Conservation (phyloP, 1,284 basidiomycete genomes). For the Blastosporella zonata region DNA sequence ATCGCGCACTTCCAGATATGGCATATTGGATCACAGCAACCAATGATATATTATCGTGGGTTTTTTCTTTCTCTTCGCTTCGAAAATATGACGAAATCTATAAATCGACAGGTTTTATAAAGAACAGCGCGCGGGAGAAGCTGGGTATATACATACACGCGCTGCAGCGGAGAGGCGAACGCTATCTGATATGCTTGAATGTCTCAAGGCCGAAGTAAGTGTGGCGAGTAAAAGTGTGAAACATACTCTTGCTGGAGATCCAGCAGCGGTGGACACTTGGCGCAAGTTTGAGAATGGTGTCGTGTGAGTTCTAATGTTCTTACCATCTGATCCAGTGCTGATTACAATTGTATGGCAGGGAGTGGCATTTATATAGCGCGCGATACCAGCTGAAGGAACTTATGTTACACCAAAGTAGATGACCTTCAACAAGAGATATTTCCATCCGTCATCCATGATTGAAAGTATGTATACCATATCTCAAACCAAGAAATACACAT, state of each 20-base stretch:
- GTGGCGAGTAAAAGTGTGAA: neutral
- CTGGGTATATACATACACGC: slow-evolving; percentile 8
- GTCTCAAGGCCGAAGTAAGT: neutral
- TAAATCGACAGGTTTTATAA: slow-evolving; percentile 9
- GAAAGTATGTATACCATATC: no score
- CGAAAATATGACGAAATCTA: neutral
- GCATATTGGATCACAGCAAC: slow-evolving; percentile 9
- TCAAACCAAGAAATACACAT: no score
- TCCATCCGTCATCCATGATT: no score
- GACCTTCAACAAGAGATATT: neutral
- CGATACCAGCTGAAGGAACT: neutral
- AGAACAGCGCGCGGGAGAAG: slow-evolving; percentile 12
- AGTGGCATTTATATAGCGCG: neutral
- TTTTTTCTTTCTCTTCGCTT: neutral
- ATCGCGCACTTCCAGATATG: slow-evolving; percentile 11
- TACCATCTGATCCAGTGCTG: neutral
- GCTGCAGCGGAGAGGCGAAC: neutral
- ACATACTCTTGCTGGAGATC: neutral
- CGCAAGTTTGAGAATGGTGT: neutral
- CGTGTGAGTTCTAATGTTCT: neutral
- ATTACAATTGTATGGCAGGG: neutral
- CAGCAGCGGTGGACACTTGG: neutral
- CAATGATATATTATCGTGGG: slow-evolving; percentile 15
- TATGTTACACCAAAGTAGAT: neutral
- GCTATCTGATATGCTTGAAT: neutral